Percentiles rank a stretch among this genome's conserved stretches.
These are phyloP conservation scores for Phaeotremella fagi DNA, from an alignment of 768 basidiomycete genomes.

Conservation along the genomic window DNA sequence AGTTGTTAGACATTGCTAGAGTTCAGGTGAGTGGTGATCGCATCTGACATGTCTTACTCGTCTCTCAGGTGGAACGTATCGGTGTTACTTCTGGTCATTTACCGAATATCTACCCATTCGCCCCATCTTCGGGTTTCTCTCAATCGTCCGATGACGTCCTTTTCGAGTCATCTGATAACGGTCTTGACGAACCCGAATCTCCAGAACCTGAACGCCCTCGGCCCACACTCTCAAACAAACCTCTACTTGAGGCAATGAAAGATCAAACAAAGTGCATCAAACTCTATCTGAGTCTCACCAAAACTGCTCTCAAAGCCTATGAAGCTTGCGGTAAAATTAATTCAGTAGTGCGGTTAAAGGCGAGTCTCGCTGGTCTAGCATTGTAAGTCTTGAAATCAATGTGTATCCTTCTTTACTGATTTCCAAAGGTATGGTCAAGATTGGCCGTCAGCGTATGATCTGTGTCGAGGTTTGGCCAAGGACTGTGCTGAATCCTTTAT, in stretches of 20 bases:
- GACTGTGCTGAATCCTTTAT: constrained; percentile 25
- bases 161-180: constrained; percentile 30
- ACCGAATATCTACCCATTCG: constrained; percentile 69
- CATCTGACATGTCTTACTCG: too few relatives aligned
- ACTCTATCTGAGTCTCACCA: constrained; percentile 67
- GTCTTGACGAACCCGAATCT: constrained; percentile 23
- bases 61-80: constrained; percentile 74
- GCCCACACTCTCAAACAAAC: constrained; percentile 57
- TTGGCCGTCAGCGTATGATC: constrained; percentile 28
- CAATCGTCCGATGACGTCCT: constrained; percentile 36
- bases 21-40: constrained; percentile 74
- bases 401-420: background rate
- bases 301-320: constrained; percentile 79
- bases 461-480: constrained; percentile 23
- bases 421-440: constrained; percentile 16
- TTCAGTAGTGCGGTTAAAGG: constrained; percentile 78
- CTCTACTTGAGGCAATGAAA: constrained; percentile 59
- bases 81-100: constrained; percentile 71
- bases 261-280: constrained; percentile 66
- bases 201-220: constrained; percentile 1
- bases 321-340: constrained; percentile 76
- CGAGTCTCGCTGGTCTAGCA: constrained; percentile 80
- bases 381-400: constrained; percentile 57
- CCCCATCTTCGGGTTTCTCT: constrained; percentile 46
- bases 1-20: constrained; percentile 80